Conservation (phyloP, 2,329 filamentous ascomycete species). For the Arachnomyces sp. region DNA sequence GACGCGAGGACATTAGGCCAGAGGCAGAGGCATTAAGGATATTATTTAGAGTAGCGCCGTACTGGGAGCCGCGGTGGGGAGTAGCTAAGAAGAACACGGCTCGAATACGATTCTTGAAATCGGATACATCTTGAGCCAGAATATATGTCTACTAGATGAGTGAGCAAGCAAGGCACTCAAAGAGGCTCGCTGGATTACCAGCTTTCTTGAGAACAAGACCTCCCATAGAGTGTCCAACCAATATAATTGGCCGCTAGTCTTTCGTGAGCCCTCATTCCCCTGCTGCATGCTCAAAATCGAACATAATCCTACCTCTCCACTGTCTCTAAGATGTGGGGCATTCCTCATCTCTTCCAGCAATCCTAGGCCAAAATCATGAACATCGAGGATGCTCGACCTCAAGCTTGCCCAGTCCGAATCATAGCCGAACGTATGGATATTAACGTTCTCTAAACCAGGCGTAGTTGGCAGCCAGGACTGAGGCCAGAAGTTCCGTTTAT, state of each 20-base stretch:
- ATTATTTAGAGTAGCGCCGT: slow-evolving; percentile 13
- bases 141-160: too few species aligned
- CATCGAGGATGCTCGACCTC: slow-evolving; percentile 1
- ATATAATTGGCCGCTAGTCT: slow-evolving; percentile 28
- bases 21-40: slow-evolving; percentile 20
- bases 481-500: slow-evolving; percentile 21
- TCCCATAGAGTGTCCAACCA: slow-evolving; percentile 42
- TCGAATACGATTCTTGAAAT: slow-evolving; percentile 2
- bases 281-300: not conserved
- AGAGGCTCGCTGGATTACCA: too few species aligned
- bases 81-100: slow-evolving; percentile 20
- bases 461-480: slow-evolving; percentile 28
- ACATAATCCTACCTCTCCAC: not conserved
- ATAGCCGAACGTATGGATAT: slow-evolving; percentile 24
- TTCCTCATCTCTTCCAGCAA: too few species aligned
- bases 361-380: too few species aligned
- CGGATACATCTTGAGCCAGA: too few species aligned
- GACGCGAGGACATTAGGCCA: not conserved
- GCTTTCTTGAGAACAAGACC: slow-evolving; percentile 29
- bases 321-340: too few species aligned
- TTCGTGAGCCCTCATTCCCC: not conserved
- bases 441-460: slow-evolving; percentile 21
- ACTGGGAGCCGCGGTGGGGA: slow-evolving; percentile 18
- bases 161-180: too few species aligned
- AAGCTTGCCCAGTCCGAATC: slow-evolving; percentile 5